Conservation (phyloP, 1,284 basidiomycete species). For the Ceratobasidium theobromae region DNA sequence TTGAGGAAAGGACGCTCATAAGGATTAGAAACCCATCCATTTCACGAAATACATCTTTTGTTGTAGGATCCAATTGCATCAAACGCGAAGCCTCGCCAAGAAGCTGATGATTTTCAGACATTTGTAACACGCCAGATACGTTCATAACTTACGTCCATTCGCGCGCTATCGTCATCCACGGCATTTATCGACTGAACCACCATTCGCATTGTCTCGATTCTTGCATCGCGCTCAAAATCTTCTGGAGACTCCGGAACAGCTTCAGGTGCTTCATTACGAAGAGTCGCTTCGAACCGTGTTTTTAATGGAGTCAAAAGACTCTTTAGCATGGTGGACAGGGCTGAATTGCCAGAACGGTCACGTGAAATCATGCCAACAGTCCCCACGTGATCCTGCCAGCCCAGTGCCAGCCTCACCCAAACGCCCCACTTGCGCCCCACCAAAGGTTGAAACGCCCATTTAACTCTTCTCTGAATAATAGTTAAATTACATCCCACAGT, state of each 20-base stretch:
- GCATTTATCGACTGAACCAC: constrained; percentile 64
- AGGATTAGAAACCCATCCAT: constrained; percentile 74
- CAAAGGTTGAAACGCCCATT: no score
- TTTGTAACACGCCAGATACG: background rate
- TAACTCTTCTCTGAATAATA: no score
- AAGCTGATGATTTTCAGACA: constrained; percentile 36
- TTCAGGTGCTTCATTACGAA: constrained; percentile 5
- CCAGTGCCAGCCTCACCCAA: no score
- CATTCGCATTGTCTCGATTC: constrained; percentile 68
- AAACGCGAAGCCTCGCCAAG: constrained; percentile 62
- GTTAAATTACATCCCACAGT: no score
- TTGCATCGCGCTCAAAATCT: constrained; percentile 69
- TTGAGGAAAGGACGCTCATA: constrained; percentile 63
- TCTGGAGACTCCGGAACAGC: constrained; percentile 52
- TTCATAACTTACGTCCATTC: constrained; percentile 55
- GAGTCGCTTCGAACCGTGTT: constrained; percentile 31
- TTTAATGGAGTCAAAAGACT: constrained; percentile 33
- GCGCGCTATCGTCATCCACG: constrained; percentile 49
- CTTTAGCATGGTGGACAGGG: constrained; percentile 12
- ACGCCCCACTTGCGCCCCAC: no score
- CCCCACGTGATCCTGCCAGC: no score
- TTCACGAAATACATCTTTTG: constrained; percentile 74
- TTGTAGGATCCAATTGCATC: constrained; percentile 58
- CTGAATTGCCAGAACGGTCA: background rate
- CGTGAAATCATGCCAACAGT: constrained; percentile 11